Base-by-base conservation (phyloP, 371 early-diverging fungal species). In the Mortierella sp. region DNA sequence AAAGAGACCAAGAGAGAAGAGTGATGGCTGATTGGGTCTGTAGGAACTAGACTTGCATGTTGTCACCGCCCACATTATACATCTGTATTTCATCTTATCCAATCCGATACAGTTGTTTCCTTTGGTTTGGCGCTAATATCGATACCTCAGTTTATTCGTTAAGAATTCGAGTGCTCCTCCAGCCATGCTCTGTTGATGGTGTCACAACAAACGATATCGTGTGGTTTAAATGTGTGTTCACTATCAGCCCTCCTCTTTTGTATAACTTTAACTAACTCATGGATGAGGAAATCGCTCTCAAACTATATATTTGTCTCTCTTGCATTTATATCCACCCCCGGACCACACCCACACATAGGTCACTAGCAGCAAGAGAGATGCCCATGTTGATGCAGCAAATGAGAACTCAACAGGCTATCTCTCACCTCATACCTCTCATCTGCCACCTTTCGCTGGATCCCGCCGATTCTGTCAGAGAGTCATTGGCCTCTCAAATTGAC, bases 291-390 rank as follows among this genome's bases (percentile, higher is more conserved):
- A 65, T 62, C 40, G 67, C 67, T 67, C 71, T 69, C 65, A 76
- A 66, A 47, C 55, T 24, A 55, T 55, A 24, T 55, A 55, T 28
- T n/a, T 48, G 10, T 43, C 43, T 43, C 13, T n/a, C 48, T 19
- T 33, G 10, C 45, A 43, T 43, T 43, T 16, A 48, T 48, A 48
- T 48, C n/a, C n/a, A 16, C 9, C 28, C 32, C 22, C 33, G 13
- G 22, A 28, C 36, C n/a, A 52, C 36, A 36, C 36, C 36, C n/a
- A 52, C 36, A 36, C 36, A 28, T 65, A 80, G 81, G 15, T 70
- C 81, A n/a, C 69, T 75, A 60, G 66, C 75, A 45, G 76, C 76
- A n/a, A 70, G 81, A 66, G 81, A 80, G 48, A 9, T 80, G 43
- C 32, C 65, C 3, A 38, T 58, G 2, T 40, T 80, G 19, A 55